These are phyloP conservation scores for Rosa persica DNA, from an alignment of 306 rosid species.

Conservation along the genomic window DNA sequence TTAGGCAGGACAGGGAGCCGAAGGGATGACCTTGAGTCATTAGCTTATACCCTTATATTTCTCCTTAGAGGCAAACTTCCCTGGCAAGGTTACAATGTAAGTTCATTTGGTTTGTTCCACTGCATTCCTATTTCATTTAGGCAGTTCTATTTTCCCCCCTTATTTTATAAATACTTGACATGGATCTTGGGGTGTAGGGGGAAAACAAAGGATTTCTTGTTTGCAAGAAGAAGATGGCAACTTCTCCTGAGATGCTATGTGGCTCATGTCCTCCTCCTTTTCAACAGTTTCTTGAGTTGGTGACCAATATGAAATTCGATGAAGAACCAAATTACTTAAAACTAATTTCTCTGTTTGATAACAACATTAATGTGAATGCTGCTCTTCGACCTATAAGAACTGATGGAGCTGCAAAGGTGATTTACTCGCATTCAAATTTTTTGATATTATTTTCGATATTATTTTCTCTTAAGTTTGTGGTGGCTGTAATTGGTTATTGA, in stretches of 20 bases:
- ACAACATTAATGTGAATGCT: constrained; percentile 26
- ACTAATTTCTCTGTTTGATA: constrained; percentile 35
- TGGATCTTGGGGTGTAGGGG: constrained; percentile 25
- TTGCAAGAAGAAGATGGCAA: constrained; percentile 44
- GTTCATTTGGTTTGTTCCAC: constrained; percentile 15
- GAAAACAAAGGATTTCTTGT: constrained; percentile 46
- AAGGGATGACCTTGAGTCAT: constrained; percentile 41
- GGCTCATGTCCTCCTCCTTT: constrained; percentile 36
- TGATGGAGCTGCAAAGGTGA: constrained; percentile 39
- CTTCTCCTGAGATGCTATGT: constrained; percentile 37
- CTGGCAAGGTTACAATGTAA: constrained; percentile 43
- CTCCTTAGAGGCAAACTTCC: constrained; percentile 46
- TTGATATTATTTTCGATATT: not conserved
- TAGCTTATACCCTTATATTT: constrained; percentile 39
- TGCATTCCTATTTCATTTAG: constrained; percentile 6
- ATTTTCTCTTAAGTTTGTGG: not conserved
- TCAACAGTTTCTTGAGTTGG: constrained; percentile 37
- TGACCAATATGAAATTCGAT: constrained; percentile 40
- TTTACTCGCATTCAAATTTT: not conserved
- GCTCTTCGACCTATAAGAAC: constrained; percentile 39
- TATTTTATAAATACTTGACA: constrained; percentile 12
- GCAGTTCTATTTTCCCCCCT: not conserved
- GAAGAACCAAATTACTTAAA: constrained; percentile 41
- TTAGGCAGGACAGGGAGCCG: constrained; percentile 46
- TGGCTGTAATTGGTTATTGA: not conserved